Evolutionary conservation across 2,329 filamentous ascomycete species (phyloP).

Genomic region (Paraconiothyrium sp.): DNA sequence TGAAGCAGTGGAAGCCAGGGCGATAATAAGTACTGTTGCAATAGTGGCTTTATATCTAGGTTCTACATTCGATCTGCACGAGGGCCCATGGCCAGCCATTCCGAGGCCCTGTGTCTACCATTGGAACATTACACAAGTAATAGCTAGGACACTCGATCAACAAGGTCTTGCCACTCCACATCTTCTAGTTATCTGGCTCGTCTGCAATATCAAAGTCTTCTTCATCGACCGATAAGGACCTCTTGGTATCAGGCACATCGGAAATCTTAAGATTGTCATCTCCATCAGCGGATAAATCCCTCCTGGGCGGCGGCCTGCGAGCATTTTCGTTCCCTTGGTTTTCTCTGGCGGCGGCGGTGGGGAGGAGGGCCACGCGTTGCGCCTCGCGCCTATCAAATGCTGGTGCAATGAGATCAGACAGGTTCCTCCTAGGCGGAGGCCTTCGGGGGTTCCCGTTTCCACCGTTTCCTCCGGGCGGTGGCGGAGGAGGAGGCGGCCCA

Average conservation of each 20-base stretch:
- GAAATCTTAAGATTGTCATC: neutral
- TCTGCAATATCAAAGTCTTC: too few species aligned
- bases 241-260: neutral
- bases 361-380: neutral
- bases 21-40: too few species aligned
- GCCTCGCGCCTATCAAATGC: conserved; percentile 3
- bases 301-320: neutral
- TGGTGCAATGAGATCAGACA: neutral
- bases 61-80: neutral
- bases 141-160: neutral
- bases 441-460: too few species aligned
- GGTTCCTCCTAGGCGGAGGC: too few species aligned
- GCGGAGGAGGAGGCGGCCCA: too few species aligned
- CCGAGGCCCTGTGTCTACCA: too few species aligned
- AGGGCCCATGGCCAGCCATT: neutral
- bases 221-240: too few species aligned
- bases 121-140: neutral
- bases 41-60: rapidly evolving
- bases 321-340: neutral
- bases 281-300: neutral
- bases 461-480: too few species aligned
- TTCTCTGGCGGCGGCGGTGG: neutral
- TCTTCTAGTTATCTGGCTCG: neutral
- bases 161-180: neutral
- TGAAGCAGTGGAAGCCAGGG: too few species aligned